Evolutionary conservation across 2,329 filamentous ascomycete species (phyloP), one percentile per base, ranked within the genome.

Genomic region (Pseudogymnoascus sp.): DNA sequence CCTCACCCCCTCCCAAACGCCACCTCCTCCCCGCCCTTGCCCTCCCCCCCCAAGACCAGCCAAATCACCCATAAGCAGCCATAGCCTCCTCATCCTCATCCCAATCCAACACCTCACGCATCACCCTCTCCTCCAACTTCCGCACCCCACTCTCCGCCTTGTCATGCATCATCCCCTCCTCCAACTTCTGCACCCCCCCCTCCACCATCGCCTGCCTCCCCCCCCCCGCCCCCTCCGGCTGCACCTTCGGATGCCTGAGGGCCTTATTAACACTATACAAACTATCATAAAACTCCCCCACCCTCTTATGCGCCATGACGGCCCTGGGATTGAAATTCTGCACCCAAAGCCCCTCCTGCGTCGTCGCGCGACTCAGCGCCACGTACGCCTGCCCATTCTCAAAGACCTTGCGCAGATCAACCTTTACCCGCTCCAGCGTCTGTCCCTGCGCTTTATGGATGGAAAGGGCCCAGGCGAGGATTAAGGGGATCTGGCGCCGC

Each of bases 381-480:
- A 99, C 94, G 72, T 99, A 99, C 5, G 94, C 94, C 75, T 99
- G 94, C 0, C 94, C 94, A 75, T 96, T 97, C 74, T 99, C 94
- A 70, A 99, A 99, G 1, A 96, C 90, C 66, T 85, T 89, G 31
- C 91, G 90, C 0, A 99, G 80, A 73, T 99, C 92, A 25, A 99
- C 94, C 72, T 96, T 96, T 65, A 99, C 94, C 60, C 93, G 83
- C 71, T 96, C 92, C 18, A 74, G 67, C 1, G 93, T 97, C 74
- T 97, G 93, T 1, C 93, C 93, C 73, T 97, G 93, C 0, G 94
- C 94, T 76, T 99, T 99, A 79, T 99, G 94, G 65, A 99, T 99
- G 0, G 92, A 96, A 18, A 99, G 78, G 1, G 94, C 94, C 94
- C 94, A 99, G 0, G 94, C 94, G 31, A 99, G 81, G 66, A 99